Evolutionary conservation across 805 yeast species (phyloP).

Genomic region (Saturnispora saitoi): DNA sequence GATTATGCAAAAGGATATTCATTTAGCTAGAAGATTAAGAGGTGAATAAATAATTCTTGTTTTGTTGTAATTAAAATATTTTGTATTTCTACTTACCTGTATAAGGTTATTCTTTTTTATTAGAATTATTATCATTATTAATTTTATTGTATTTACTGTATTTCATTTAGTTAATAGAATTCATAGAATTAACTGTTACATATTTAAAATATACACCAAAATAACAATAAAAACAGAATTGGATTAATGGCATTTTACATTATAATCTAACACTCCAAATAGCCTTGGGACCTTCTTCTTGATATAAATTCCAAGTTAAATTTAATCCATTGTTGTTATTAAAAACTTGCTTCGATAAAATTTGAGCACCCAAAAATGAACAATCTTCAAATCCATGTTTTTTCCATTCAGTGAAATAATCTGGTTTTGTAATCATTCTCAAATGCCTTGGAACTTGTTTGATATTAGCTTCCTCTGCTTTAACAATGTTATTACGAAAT

Average conservation of each 20-base stretch:
- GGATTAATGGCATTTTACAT: not conserved
- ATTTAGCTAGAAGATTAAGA: slow-evolving; percentile 68
- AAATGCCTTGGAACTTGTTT: slow-evolving; percentile 76
- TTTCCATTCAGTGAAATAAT: slow-evolving; percentile 94
- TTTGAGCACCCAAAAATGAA: slow-evolving; percentile 78
- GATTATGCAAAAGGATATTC: slow-evolving; percentile 76
- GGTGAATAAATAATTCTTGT: slow-evolving; percentile 29
- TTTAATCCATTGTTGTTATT: slow-evolving; percentile 59
- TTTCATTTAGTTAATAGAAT: not conserved
- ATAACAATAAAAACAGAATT: not conserved
- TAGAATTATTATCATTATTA: not conserved
- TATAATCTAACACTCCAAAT: slow-evolving; percentile 47
- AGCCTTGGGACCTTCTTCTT: slow-evolving; percentile 71
- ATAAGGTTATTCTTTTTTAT: not conserved
- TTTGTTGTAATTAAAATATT: not conserved
- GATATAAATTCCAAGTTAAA: slow-evolving; percentile 61
- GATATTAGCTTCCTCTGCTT: slow-evolving; percentile 22
- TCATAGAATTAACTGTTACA: not conserved
- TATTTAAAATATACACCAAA: not conserved
- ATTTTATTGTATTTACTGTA: not conserved
- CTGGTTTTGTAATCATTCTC: slow-evolving; percentile 65
- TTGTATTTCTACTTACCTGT: not conserved
- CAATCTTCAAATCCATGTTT: slow-evolving; percentile 67
- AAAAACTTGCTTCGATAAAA: slow-evolving; percentile 79
- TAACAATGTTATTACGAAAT: slow-evolving; percentile 26